A percentile compares a stretch with the other conserved stretches of the same genome.
Conservation (phyloP, 2,329 filamentous ascomycete genomes). For the Thelonectria blattea region DNA sequence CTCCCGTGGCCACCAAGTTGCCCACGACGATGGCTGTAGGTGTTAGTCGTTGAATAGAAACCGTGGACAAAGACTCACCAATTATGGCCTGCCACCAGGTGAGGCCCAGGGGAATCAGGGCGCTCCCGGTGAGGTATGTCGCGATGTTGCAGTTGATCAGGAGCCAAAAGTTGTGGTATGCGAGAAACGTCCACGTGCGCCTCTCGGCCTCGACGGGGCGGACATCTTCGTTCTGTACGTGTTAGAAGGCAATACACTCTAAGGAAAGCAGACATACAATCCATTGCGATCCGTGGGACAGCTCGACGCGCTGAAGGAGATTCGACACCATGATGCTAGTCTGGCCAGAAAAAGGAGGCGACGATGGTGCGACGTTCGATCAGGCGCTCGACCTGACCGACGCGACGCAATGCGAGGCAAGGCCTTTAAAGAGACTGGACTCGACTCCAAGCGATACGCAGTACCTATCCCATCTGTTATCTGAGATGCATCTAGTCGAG, state of each 20-base stretch:
- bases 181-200: constrained; percentile 50
- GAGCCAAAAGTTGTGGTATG: constrained; percentile 55
- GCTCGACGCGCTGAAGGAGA: constrained; percentile 35
- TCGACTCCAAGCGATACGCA: too few species aligned
- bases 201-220: constrained; percentile 52
- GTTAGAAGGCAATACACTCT: not conserved
- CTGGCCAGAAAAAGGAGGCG: not conserved
- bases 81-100: constrained; percentile 52
- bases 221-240: constrained; percentile 54
- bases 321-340: constrained; percentile 31
- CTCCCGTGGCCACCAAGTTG: constrained; percentile 46
- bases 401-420: not conserved
- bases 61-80: constrained; percentile 31
- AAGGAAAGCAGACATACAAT: constrained; percentile 35
- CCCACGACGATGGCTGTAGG: constrained; percentile 44
- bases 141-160: constrained; percentile 54
- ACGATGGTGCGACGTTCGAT: too few species aligned
- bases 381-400: not conserved
- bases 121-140: constrained; percentile 49
- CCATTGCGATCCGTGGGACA: constrained; percentile 43
- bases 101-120: constrained; percentile 49
- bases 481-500: too few species aligned
- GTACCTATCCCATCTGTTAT: too few species aligned
- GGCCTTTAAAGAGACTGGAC: constrained; percentile 11
- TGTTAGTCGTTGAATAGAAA: not conserved